These are phyloP conservation scores for Trametes villosa DNA, from an alignment of 768 basidiomycete species.

Conservation along the genomic window DNA sequence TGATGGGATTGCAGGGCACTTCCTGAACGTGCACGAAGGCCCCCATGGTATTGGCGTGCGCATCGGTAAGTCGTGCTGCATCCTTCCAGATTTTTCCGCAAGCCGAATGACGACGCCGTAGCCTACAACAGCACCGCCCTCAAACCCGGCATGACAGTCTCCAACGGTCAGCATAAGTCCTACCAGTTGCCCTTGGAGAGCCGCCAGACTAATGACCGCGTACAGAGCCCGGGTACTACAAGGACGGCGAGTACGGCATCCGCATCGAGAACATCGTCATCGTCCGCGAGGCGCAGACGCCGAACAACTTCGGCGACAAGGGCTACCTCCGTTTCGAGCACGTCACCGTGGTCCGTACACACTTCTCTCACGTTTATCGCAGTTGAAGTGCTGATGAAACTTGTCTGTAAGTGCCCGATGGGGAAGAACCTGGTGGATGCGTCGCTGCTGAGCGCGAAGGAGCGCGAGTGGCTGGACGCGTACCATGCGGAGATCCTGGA, in stretches of 20 bases:
- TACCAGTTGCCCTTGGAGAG: neutral
- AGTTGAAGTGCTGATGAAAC: neutral
- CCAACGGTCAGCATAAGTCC: constrained; percentile 58
- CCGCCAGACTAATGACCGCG: neutral
- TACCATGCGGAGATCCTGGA: constrained; percentile 80
- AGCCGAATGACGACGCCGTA: constrained; percentile 20
- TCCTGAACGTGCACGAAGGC: constrained; percentile 92
- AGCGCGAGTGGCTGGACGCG: constrained; percentile 79
- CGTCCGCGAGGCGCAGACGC: constrained; percentile 70
- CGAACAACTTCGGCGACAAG: constrained; percentile 77
- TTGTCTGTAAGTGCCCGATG: constrained; percentile 67
- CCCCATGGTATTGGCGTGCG: constrained; percentile 68
- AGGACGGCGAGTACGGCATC: constrained; percentile 89
- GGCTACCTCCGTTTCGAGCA: constrained; percentile 86
- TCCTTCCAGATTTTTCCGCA: constrained; percentile 6
- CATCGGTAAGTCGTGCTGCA: constrained; percentile 37
- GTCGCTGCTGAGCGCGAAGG: constrained; percentile 62
- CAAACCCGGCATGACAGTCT: constrained; percentile 87
- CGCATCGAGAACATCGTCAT: constrained; percentile 91
- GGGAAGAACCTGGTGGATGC: constrained; percentile 80
- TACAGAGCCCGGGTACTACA: constrained; percentile 88
- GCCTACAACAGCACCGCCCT: constrained; percentile 73
- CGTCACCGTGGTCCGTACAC: constrained; percentile 73
- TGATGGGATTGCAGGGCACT: constrained; percentile 53
- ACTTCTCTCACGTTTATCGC: neutral